Evolutionary conservation across 345 rosid species (phyloP).

Genomic region (Sonneratia caseolaris): DNA sequence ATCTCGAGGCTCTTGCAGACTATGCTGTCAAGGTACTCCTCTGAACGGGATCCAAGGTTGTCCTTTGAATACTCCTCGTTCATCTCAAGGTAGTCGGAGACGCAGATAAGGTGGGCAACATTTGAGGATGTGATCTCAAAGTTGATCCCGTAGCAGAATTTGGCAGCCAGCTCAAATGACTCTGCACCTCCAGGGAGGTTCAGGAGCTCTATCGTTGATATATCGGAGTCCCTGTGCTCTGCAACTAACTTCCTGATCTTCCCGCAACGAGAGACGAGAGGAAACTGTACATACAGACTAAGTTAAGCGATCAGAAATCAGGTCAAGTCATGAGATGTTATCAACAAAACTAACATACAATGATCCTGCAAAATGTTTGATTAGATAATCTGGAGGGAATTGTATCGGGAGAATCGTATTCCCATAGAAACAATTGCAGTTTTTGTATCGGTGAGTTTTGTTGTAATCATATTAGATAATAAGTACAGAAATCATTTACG

Average conservation of each 20-base stretch:
- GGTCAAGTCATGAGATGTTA: background rate
- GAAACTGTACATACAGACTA: conserved; percentile 51
- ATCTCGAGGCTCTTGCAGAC: conserved; percentile 84
- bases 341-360: background rate
- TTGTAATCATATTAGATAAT: no score
- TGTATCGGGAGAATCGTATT: background rate
- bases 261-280: conserved; percentile 87
- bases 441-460: no score
- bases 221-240: conserved; percentile 80
- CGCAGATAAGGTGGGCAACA: conserved; percentile 76
- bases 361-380: background rate
- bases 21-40: conserved; percentile 75
- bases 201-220: conserved; percentile 83
- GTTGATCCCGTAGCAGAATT: conserved; percentile 87
- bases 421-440: background rate
- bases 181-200: conserved; percentile 89
- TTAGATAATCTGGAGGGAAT: background rate
- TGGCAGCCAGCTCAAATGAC: conserved; percentile 78
- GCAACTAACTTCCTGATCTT: conserved; percentile 70
- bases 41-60: conserved; percentile 75
- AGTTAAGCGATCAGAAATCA: background rate
- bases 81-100: conserved; percentile 93
- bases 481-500: background rate
- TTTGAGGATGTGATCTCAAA: conserved; percentile 80
- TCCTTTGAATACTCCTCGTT: conserved; percentile 81